A percentile compares a stretch with the other conserved stretches of the same genome.
These are phyloP conservation scores for Starmera dryadoides DNA, from an alignment of 805 yeast genomes.

Conservation along the genomic window DNA sequence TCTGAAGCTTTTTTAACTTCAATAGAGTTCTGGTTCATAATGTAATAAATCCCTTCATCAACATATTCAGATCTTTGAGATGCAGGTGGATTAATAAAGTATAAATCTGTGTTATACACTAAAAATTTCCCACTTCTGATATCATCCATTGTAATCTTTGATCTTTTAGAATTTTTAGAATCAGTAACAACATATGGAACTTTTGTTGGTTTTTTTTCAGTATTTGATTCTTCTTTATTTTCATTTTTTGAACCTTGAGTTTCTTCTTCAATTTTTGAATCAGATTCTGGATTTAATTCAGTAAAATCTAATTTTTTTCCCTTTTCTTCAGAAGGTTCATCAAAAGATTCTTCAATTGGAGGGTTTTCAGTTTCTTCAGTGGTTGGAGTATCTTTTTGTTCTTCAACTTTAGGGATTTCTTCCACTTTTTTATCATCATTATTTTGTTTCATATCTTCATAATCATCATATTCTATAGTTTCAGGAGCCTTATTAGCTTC, in stretches of 20 bases:
- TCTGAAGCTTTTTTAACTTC: conserved; percentile 12
- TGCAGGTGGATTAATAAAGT: conserved; percentile 13
- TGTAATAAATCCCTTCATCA: conserved; percentile 19
- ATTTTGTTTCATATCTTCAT: background rate
- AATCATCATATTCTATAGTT: background rate
- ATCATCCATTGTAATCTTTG: conserved; percentile 12
- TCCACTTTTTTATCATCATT: too few relatives aligned
- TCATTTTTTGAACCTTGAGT: background rate
- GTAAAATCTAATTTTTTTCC: background rate
- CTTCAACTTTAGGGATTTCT: background rate
- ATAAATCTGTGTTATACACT: conserved; percentile 6
- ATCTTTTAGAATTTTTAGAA: background rate
- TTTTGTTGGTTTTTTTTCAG: background rate
- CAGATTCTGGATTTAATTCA: too few relatives aligned
- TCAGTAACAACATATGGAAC: background rate
- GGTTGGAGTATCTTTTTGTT: too few relatives aligned
- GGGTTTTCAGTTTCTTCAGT: background rate
- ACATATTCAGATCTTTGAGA: background rate
- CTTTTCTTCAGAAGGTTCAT: background rate
- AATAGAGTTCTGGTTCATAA: conserved; percentile 4
- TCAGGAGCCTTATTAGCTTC: background rate
- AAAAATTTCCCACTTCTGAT: conserved; percentile 12
- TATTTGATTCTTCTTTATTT: background rate
- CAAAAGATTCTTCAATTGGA: background rate
- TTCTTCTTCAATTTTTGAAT: background rate